Evolutionary conservation across 2,329 filamentous ascomycete genomes (phyloP), one percentile per base, ranked within the genome.

Genomic region (Arthroderma uncinatum): DNA sequence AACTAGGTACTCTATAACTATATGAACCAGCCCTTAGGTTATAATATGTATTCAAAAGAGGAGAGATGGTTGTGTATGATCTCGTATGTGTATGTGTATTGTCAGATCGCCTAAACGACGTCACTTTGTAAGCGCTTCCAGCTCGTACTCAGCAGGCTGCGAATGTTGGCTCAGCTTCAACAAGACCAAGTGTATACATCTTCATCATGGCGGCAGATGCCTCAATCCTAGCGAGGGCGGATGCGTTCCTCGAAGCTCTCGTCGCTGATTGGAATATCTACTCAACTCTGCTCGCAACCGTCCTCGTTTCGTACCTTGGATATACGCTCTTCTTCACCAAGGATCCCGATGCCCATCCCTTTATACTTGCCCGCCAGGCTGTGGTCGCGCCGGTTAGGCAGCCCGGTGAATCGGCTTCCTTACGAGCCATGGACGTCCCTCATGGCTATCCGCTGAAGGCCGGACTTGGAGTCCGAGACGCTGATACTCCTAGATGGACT

Each of bases 291-390:
- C 78, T 98, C 62, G 79, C 82, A 48, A 80, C 85, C 23, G 67
- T 81, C 59, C 76, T 96, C 44, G 75, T 85, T 60, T 76, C 79
- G 56, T 80, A 90, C 65, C 72, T 92, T 57, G 79, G 84, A 58
- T 90, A 88, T 71, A 81, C 84, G 47, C 74, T 94, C 62, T 76
- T 87, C 65, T 82, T 82, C 60, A 80, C 82, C 54, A 81, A 82
- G 59, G 92, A 96, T 55, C 87, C 93, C 4, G 93, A 98, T 74
- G 86, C 87, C 4, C 93, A 97, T 71, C 92, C 93, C 34, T 84
- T 95, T 71, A 81, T 97, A 52, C 84, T 98, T 28, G 87, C 88
- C 57, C 83, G 92, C 56, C 93, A 97, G 76, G 82, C 89, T 2
- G 79, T 84, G 62, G 80, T 86, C 54, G 87, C 89, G 7, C 82